Conservation (phyloP, 805 yeast genomes). For the Kluyveromyces nonfermentans region DNA sequence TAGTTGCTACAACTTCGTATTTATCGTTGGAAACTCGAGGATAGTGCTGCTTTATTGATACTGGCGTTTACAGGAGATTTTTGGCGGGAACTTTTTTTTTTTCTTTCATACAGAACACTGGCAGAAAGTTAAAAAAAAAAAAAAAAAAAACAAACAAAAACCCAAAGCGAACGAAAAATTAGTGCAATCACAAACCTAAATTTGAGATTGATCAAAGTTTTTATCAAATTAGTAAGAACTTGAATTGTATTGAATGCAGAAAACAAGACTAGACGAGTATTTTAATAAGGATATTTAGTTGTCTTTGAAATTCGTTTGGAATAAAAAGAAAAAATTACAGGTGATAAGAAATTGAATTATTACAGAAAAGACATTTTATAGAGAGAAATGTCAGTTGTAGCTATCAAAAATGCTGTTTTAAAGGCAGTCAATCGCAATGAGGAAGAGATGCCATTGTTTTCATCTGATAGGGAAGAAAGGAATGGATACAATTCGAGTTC, state of each 20-base stretch:
- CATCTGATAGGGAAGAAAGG: background rate
- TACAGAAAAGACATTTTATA: background rate
- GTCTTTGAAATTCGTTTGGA: background rate
- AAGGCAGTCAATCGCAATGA: constrained; percentile 9
- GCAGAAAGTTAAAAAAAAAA: background rate
- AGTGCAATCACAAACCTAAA: background rate
- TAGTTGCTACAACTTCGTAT: background rate
- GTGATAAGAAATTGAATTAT: background rate
- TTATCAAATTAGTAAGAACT: too few relatives aligned
- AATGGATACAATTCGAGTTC: background rate
- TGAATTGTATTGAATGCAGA: background rate
- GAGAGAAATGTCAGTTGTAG: constrained; percentile 23
- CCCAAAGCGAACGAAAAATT: background rate
- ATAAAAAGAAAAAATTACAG: background rate
- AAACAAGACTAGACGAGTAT: background rate
- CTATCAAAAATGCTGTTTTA: constrained; percentile 23
- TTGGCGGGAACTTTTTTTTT: background rate
- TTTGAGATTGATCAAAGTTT: too few relatives aligned
- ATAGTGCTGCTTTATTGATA: background rate
- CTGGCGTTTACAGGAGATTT: background rate
- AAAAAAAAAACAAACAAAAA: too few relatives aligned
- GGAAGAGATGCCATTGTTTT: constrained; percentile 12
- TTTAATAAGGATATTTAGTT: background rate
- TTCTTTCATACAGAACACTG: too few relatives aligned
- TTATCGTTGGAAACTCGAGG: background rate